Conservation (phyloP, 495 filamentous ascomycete species). For the Sabuloglossum arenarium region DNA sequence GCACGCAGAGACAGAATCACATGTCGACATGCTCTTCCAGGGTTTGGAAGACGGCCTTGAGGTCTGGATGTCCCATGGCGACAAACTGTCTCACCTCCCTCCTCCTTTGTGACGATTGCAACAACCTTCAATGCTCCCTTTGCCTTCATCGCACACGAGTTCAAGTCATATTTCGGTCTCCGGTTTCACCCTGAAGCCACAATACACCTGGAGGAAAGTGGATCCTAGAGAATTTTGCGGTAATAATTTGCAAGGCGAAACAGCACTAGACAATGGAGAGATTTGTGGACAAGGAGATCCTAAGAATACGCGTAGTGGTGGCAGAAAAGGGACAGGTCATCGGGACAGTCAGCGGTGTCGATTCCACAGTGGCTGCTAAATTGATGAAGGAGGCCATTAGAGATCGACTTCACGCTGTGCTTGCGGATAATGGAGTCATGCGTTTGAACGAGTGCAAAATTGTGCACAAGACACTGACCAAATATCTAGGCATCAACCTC, state of each 20-base stretch:
- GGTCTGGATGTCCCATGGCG: conserved; percentile 75
- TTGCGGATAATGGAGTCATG: conserved; percentile 79
- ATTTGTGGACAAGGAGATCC: conserved; percentile 62
- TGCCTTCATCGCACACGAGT: conserved; percentile 60
- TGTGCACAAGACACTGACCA: conserved; percentile 52
- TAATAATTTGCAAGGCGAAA: conserved; percentile 51
- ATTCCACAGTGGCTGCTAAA: conserved; percentile 74
- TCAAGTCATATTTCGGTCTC: conserved; percentile 49
- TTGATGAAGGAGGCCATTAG: conserved; percentile 72
- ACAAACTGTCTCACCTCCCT: conserved; percentile 60
- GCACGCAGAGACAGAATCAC: conserved; percentile 25
- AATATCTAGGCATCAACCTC: conserved; percentile 74
- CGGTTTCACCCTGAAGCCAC: conserved; percentile 83
- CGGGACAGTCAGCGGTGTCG: conserved; percentile 74
- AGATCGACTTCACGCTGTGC: conserved; percentile 69
- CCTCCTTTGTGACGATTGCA: conserved; percentile 50
- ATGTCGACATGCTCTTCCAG: conserved; percentile 52
- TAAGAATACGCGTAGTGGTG: conserved; percentile 53
- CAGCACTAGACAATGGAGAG: conserved; percentile 67
- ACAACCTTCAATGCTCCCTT: conserved; percentile 53
- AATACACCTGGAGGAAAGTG: conserved; percentile 39
- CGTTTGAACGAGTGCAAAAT: conserved; percentile 62
- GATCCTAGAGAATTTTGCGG: conserved; percentile 59
- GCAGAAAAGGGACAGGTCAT: conserved; percentile 65
- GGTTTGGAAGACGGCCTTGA: conserved; percentile 44